Percentiles rank a stretch among this genome's conserved stretches.
Evolutionary conservation across 1,284 basidiomycete genomes (phyloP).

Genomic region (Microbotryomycetes sp.): DNA sequence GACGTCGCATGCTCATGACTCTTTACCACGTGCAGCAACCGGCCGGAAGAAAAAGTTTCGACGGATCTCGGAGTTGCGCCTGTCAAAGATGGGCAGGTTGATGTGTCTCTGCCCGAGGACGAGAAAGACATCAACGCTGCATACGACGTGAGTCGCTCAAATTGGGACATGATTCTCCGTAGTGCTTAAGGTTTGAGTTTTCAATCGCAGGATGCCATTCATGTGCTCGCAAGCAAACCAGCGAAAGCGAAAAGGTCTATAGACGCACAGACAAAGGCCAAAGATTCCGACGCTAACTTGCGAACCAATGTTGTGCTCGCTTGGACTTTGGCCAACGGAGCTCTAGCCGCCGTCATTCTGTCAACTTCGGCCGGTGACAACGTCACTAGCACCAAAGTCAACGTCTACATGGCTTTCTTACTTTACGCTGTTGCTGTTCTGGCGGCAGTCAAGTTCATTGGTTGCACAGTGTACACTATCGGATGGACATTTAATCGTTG

Average conservation of each 20-base stretch:
- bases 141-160: slow-evolving; percentile 51
- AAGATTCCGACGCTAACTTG: slow-evolving; percentile 82
- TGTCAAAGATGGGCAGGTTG: slow-evolving; percentile 58
- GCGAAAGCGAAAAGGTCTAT: slow-evolving; percentile 59
- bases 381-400: slow-evolving; percentile 43
- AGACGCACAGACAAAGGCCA: slow-evolving; percentile 61
- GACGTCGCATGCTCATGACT: neutral
- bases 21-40: slow-evolving; percentile 12
- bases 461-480: slow-evolving; percentile 68
- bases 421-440: slow-evolving; percentile 77
- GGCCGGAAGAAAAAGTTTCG: slow-evolving; percentile 39
- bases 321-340: slow-evolving; percentile 76
- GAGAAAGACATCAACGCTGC: slow-evolving; percentile 79
- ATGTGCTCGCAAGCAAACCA: slow-evolving; percentile 63
- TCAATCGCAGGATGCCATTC: slow-evolving; percentile 58
- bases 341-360: slow-evolving; percentile 66
- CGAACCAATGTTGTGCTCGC: slow-evolving; percentile 76
- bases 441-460: slow-evolving; percentile 67
- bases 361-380: slow-evolving; percentile 39
- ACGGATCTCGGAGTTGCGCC: slow-evolving; percentile 29
- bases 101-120: slow-evolving; percentile 69
- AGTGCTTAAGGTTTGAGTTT: neutral
- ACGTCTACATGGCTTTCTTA: slow-evolving; percentile 73
- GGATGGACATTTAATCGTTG: slow-evolving; percentile 58
- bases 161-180: slow-evolving; percentile 7